Conservation (phyloP, 2,329 filamentous ascomycete species). For the Didymella sp. region DNA sequence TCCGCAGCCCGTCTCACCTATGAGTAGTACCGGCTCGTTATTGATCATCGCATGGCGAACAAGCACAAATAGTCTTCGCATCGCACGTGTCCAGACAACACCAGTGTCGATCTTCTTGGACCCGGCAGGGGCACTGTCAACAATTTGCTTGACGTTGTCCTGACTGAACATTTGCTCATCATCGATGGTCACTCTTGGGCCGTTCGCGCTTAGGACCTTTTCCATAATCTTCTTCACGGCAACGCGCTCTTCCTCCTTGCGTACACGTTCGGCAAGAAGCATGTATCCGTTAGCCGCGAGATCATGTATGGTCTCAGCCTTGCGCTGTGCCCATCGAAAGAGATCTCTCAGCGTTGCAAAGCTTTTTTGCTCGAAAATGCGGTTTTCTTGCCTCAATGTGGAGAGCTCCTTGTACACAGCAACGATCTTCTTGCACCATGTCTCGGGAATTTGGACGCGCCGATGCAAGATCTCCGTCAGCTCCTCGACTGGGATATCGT, state of each 20-base stretch:
- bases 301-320: conserved; percentile 84
- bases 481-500: conserved; percentile 96
- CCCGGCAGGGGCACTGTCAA: conserved; percentile 42
- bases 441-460: conserved; percentile 86
- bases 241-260: conserved; percentile 83
- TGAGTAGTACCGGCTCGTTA: conserved; percentile 90
- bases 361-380: conserved; percentile 95
- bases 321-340: conserved; percentile 90
- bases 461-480: conserved; percentile 89
- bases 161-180: conserved; percentile 73
- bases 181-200: conserved; percentile 73
- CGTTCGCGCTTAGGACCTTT: conserved; percentile 73
- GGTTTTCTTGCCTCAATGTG: conserved; percentile 82
- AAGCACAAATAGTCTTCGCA: conserved; percentile 88
- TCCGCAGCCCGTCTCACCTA: conserved; percentile 96
- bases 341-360: conserved; percentile 96
- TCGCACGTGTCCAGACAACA: conserved; percentile 94
- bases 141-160: conserved; percentile 40
- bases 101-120: conserved; percentile 22
- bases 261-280: conserved; percentile 91
- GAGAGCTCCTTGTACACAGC: conserved; percentile 93
- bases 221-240: conserved; percentile 91
- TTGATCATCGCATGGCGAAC: conserved; percentile 87
- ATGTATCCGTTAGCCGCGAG: conserved; percentile 94
- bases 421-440: conserved; percentile 90